Evolutionary conservation across 495 filamentous ascomycete species (phyloP).

Genomic region (Apodospora peruviana): DNA sequence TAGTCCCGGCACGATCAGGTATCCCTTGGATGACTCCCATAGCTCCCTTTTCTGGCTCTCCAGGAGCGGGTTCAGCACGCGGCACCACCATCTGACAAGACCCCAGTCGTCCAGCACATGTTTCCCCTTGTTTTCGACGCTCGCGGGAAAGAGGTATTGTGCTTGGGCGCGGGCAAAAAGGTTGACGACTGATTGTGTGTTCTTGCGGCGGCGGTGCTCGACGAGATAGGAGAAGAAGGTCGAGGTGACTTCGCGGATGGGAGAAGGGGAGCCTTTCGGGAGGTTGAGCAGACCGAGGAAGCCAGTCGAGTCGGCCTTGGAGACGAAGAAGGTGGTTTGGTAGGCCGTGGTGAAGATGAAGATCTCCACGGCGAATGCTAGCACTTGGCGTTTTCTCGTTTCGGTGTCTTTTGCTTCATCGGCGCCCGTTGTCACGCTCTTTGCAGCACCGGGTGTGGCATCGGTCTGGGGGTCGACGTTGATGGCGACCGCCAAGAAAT

Average conservation of each 20-base stretch:
- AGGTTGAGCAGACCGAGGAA: conserved; percentile 64
- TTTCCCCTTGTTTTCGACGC: conserved; percentile 76
- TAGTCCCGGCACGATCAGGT: conserved; percentile 81
- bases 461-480: conserved; percentile 15
- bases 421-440: conserved; percentile 23
- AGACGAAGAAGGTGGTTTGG: conserved; percentile 85
- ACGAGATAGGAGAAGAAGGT: conserved; percentile 74
- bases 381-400: conserved; percentile 15
- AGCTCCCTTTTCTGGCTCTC: conserved; percentile 29
- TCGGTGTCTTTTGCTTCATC: conserved; percentile 17
- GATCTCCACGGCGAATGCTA: conserved; percentile 51
- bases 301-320: conserved; percentile 95
- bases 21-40: conserved; percentile 54
- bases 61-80: conserved; percentile 70
- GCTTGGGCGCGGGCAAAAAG: conserved; percentile 89
- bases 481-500: conserved; percentile 76
- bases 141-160: conserved; percentile 93
- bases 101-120: conserved; percentile 91
- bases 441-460: conserved; percentile 4
- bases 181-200: conserved; percentile 74
- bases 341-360: conserved; percentile 68
- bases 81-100: conserved; percentile 93
- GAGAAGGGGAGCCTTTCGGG: conserved; percentile 58
- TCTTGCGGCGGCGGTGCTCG: conserved; percentile 55
- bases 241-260: conserved; percentile 63